Percentiles rank a stretch among this genome's conserved stretches.
Evolutionary conservation across 1,139 yeast species (phyloP).

Genomic region (Lodderomyces metapsilosis): DNA sequence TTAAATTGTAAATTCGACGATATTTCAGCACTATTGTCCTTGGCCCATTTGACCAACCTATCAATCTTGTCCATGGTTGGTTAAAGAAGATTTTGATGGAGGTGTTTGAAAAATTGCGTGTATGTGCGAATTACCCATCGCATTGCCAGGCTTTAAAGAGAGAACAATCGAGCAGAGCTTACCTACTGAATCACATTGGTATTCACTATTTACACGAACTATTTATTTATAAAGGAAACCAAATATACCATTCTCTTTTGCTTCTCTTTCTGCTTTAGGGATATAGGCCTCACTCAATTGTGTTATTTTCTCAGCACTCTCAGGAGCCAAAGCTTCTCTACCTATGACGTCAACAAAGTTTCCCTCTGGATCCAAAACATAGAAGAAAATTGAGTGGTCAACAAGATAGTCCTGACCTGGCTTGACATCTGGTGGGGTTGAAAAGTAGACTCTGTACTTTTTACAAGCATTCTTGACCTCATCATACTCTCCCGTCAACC

Average conservation of each 20-base stretch:
- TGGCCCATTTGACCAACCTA: constrained; percentile 50
- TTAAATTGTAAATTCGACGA: constrained; percentile 23
- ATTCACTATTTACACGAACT: neutral
- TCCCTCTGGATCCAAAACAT: constrained; percentile 96
- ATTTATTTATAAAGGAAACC: constrained; percentile 48
- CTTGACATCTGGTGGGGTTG: constrained; percentile 90
- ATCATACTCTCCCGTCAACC: constrained; percentile 88
- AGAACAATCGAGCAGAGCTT: too few relatives aligned
- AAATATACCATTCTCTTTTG: constrained; percentile 55
- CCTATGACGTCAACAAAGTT: constrained; percentile 93
- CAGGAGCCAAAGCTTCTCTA: constrained; percentile 76
- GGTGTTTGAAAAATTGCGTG: too few relatives aligned
- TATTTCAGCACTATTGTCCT: constrained; percentile 45
- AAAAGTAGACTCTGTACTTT: constrained; percentile 87
- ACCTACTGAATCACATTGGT: too few relatives aligned
- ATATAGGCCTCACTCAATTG: constrained; percentile 76
- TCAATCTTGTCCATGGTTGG: constrained; percentile 6
- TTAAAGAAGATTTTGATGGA: too few relatives aligned
- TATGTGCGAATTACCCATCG: too few relatives aligned
- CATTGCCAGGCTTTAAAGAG: too few relatives aligned
- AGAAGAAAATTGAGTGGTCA: constrained; percentile 94
- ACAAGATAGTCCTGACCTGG: constrained; percentile 96
- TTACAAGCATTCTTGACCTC: constrained; percentile 82
- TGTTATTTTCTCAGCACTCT: constrained; percentile 76
- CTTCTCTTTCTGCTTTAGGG: constrained; percentile 63